Evolutionary conservation across 2,329 filamentous ascomycete species (phyloP).

Genomic region (Phoma sp.): DNA sequence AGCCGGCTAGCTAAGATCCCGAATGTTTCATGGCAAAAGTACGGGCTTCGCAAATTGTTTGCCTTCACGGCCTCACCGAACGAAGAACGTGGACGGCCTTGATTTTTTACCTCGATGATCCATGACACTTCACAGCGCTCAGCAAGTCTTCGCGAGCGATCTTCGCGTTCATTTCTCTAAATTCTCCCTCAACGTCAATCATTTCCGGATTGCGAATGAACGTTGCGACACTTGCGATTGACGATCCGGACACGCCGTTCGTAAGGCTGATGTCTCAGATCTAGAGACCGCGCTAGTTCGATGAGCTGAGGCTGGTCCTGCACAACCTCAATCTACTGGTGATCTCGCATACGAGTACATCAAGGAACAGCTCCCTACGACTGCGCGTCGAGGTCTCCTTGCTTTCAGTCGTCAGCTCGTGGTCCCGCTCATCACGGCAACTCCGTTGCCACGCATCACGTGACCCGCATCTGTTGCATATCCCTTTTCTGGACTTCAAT

Average conservation of each 20-base stretch:
- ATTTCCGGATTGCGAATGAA: conserved; percentile 10
- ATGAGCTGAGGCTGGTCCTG: conserved; percentile 8
- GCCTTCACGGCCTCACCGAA: conserved; percentile 16
- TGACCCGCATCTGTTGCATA: conserved; percentile 2
- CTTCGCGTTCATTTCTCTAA: conserved; percentile 3
- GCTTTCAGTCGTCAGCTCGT: neutral
- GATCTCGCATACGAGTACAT: neutral
- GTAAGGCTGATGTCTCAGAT: conserved; percentile 18
- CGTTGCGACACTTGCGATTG: conserved; percentile 4
- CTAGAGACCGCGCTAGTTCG: conserved; percentile 11
- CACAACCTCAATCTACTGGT: conserved; percentile 4
- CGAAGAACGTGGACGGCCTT: neutral
- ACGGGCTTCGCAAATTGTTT: neutral
- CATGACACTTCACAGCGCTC: neutral
- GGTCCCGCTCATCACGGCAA: conserved; percentile 3
- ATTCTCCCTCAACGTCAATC: conserved; percentile 1
- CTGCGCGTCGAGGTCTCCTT: neutral
- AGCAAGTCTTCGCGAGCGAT: conserved; percentile 10
- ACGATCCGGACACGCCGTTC: conserved; percentile 15
- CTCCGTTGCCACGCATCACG: conserved; percentile 11
- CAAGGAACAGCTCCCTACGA: neutral
- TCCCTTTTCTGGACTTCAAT: neutral
- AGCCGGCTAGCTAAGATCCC: neutral
- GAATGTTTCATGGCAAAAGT: neutral
- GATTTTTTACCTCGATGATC: neutral